A percentile compares a stretch with the other conserved stretches of the same genome.
Evolutionary conservation across 495 filamentous ascomycete species (phyloP).

Genomic region (Cenococcum geophilum): DNA sequence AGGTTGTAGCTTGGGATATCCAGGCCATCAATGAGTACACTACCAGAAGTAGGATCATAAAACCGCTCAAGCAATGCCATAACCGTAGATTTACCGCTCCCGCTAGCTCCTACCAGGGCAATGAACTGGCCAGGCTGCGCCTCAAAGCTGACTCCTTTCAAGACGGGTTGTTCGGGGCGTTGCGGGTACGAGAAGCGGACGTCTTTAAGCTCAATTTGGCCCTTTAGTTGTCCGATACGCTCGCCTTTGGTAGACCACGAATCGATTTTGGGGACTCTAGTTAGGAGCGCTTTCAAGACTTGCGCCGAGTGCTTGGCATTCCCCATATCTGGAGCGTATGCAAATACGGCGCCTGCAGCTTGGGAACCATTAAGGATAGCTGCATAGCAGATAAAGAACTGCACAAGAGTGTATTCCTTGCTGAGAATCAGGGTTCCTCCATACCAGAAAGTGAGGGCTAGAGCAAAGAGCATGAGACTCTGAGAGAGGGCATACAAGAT

Average conservation of each 20-base stretch:
- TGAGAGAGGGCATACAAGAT: constrained; percentile 74
- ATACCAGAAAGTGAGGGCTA: constrained; percentile 93
- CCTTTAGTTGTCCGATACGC: constrained; percentile 18
- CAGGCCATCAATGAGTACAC: constrained; percentile 26
- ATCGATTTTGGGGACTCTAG: constrained; percentile 71
- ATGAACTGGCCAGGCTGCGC: constrained; percentile 34
- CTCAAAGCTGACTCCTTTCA: constrained; percentile 28
- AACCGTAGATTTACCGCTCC: constrained; percentile 34
- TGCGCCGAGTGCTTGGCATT: constrained; percentile 76
- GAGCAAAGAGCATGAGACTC: constrained; percentile 69
- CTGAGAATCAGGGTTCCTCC: constrained; percentile 73
- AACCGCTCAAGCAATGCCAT: constrained; percentile 35
- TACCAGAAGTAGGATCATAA: constrained; percentile 31
- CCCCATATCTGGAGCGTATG: constrained; percentile 79
- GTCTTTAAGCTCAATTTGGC: constrained; percentile 27
- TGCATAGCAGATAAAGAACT: constrained; percentile 81
- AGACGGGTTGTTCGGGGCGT: constrained; percentile 23
- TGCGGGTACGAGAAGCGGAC: constrained; percentile 33
- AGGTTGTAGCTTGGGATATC: constrained; percentile 26
- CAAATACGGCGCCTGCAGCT: constrained; percentile 80
- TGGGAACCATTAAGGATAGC: constrained; percentile 78
- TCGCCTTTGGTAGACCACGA: constrained; percentile 56
- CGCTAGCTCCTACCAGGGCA: constrained; percentile 33
- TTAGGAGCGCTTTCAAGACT: constrained; percentile 71
- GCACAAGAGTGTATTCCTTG: constrained; percentile 63